Conservation (phyloP, 768 basidiomycete species). For the Rhodotorula paludigena region DNA sequence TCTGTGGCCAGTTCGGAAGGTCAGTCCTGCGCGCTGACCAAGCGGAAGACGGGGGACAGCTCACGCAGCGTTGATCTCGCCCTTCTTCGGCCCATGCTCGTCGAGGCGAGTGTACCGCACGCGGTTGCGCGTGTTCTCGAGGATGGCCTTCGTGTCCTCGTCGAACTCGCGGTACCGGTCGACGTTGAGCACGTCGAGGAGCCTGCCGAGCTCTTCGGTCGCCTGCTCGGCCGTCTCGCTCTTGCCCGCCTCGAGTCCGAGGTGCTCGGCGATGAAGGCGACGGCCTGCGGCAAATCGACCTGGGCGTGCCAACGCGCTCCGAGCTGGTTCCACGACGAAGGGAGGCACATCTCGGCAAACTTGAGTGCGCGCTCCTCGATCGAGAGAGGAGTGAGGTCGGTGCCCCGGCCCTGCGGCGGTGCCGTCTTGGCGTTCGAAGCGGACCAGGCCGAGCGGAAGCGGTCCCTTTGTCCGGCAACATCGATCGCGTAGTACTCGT, state of each 20-base stretch:
- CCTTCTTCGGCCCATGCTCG: constrained; percentile 72
- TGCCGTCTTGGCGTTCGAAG: constrained; percentile 18
- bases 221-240: constrained; percentile 55
- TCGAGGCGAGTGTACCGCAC: constrained; percentile 77
- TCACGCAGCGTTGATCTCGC: constrained; percentile 68
- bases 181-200: constrained; percentile 84
- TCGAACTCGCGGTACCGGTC: constrained; percentile 71
- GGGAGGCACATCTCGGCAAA: constrained; percentile 38
- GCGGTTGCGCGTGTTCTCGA: constrained; percentile 69
- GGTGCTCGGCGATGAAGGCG: constrained; percentile 66
- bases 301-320: constrained; percentile 59
- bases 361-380: constrained; percentile 53
- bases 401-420: constrained; percentile 62
- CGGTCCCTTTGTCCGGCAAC: constrained; percentile 59
- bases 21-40: constrained; percentile 1
- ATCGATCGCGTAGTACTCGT: constrained; percentile 93
- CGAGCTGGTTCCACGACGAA: constrained; percentile 29
- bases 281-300: constrained; percentile 65
- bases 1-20: constrained; percentile 49
- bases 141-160: constrained; percentile 67
- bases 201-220: constrained; percentile 64
- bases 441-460: constrained; percentile 56
- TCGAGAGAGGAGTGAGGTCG: constrained; percentile 52
- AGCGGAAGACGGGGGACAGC: constrained; percentile 18
- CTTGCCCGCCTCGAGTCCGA: constrained; percentile 46